phyloP scores from a whole-genome alignment of 192 early-diverging fungal genomes.

The Geranomyces variabilis region DNA sequence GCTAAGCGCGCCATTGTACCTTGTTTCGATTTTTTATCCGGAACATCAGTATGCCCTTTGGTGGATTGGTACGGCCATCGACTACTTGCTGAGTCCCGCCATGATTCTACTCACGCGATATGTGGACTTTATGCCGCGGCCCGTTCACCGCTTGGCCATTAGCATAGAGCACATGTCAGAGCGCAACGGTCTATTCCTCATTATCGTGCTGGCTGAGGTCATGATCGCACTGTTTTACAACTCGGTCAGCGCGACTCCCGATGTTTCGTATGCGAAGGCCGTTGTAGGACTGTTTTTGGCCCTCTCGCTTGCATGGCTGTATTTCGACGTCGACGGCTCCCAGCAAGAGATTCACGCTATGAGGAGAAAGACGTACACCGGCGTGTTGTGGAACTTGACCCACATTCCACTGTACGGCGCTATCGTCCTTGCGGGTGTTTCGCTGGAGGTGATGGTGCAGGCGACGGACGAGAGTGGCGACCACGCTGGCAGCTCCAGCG shows the following conservation, averaged over 20 bases:
- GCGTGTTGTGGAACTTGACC: background rate
- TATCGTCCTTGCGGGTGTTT: conserved; percentile 4
- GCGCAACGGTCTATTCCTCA: conserved; percentile 2
- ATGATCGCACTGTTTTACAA: conserved; percentile 3
- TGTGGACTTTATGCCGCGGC: background rate
- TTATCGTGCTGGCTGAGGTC: conserved; percentile 9
- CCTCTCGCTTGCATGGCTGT: background rate
- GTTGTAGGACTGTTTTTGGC: background rate
- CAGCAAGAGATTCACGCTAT: conserved; percentile 5
- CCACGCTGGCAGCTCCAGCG: no score
- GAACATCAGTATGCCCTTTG: background rate
- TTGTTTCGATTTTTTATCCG: background rate
- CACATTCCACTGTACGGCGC: conserved; percentile 6
- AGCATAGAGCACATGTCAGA: conserved; percentile 9
- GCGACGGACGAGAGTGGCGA: conserved; percentile 2
- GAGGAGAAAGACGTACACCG: background rate
- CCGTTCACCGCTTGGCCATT: background rate
- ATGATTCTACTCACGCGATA: background rate
- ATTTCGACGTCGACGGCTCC: conserved; percentile 7
- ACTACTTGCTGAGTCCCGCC: background rate
- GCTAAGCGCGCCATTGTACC: background rate
- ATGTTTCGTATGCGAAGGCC: background rate
- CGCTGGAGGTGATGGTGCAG: background rate
- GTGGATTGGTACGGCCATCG: background rate
- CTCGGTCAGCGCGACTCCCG: background rate